Base-by-base conservation (phyloP, 495 filamentous ascomycete species). In the Annulohypoxylon bovei region DNA sequence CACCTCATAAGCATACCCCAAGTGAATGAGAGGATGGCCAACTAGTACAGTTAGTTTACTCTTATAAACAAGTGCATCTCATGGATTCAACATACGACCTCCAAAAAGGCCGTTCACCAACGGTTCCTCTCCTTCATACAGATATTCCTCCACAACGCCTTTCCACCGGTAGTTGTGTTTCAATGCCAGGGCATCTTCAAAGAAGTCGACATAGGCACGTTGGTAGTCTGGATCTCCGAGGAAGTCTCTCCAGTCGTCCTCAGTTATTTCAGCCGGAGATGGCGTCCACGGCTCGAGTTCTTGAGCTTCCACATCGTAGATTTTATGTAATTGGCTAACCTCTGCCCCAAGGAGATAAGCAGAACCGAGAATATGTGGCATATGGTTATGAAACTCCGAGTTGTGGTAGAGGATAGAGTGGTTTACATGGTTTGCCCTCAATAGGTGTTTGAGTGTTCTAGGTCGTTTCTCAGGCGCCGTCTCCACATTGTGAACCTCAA, bases 381-480 rank as follows among this genome's bases (percentile, higher is more conserved):
- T 80, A 79, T 98, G 94, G 74, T 98, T 99, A 81, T 97, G 91
- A 77, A 91, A 97, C 66, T 86, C 81, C 9, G 92, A 84, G 52
- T 91, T 73, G 74, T 95, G 84, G 75, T 91, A 97, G 58, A 98
- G 76, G 56, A 98, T 90, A 25, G 92, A 86, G 79, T 97, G 84
- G 72, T 96, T 97, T 33, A 90, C 88, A 82, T 99, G 96, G 78
- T 99, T 98, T 25, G 94, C 88, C 71, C 89, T 90, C 33, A 99
- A 75, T 12, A 98, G 84, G 77, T 98, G 93, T 77, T 95, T 97
- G 57, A 99, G 84, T 4, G 92, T 92, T 65, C 95, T 81, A 9
- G 91, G 88, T 28, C 91, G 82, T 78, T 93, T 96, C 63, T 94
- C 93, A 7, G 88, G 83, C 18, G 87, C 85, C 6, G 87, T 91